Evolutionary conservation across 495 filamentous ascomycete genomes (phyloP), one percentile per base, ranked within the genome.

Genomic region (Aspergillus mulundensis): DNA sequence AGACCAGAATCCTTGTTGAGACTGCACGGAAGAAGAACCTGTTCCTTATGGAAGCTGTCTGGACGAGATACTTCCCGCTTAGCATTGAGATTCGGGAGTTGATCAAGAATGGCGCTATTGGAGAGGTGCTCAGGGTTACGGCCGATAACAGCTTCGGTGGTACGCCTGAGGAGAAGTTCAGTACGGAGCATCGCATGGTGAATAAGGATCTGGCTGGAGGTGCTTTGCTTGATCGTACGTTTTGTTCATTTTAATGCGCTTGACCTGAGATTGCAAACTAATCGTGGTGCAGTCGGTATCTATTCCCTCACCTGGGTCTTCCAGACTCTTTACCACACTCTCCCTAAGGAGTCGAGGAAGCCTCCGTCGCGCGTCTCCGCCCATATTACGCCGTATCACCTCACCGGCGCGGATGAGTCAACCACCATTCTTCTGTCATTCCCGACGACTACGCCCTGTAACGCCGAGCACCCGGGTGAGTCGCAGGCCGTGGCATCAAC

Each of bases 1-100:
- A 97, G 74, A 77, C 89, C 5, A 82, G 81, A 65, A 86, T 87
- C 57, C 77, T 97, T 15, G 80, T 85, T 50, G 83, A 89, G 49
- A 86, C 82, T 16, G 90, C 94, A 0, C 80, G 75, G 62, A 75
- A 81, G 62, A 95, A 95, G 80, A 82, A 84, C n/a, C 65, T 96
- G 19, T 96, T 97, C 74, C 70, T 97, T 36, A 96, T 96, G 90
- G 93, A 97, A 76, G 92, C 92, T 16, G 89, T 97, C 12, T 97
- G 94, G 93, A 97, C 92, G 38, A 77, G 93, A 20, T 94, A 88
- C 68, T 95, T 96, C 77, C 93, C 93, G 1, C 68, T 93, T 5
- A 87, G 83, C 59, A 81, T 88, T 53, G 84, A 93, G 69, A 72
- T 96, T 19, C 71, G 90, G 38, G 78, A 90, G 50, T 62, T 90